Conservation (phyloP, 495 filamentous ascomycete genomes). For the Aspergillus baeticus region DNA sequence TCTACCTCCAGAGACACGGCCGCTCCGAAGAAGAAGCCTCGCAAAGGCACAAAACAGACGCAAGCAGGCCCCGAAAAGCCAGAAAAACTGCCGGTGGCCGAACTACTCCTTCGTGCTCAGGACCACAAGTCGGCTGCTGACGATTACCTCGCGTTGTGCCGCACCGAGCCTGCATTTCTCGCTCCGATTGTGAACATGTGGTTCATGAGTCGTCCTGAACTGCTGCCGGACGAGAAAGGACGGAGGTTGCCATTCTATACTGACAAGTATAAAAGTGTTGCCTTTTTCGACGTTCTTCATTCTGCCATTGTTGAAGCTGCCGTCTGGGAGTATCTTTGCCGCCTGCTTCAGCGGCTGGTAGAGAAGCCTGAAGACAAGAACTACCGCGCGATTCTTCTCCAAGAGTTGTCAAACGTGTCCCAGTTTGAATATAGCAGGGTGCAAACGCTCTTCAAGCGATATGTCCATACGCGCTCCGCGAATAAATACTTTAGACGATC, state of each 20-base stretch:
- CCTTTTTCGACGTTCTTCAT: conserved; percentile 35
- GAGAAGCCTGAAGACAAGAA: conserved; percentile 17
- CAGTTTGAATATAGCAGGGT: conserved; percentile 34
- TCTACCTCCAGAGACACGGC: conserved; percentile 14
- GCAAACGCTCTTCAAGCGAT: conserved; percentile 27
- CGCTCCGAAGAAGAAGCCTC: conserved; percentile 8
- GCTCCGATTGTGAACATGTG: conserved; percentile 26
- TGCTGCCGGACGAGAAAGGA: conserved; percentile 35
- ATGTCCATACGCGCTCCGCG: conserved; percentile 23
- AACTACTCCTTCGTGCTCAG: conserved; percentile 14
- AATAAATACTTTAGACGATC: conserved; percentile 33
- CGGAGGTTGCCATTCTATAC: conserved; percentile 21
- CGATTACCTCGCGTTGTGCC: conserved; percentile 24
- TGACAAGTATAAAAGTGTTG: conserved; percentile 31
- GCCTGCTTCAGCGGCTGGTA: conserved; percentile 27
- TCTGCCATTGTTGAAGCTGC: conserved; percentile 23
- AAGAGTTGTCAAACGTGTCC: conserved; percentile 37
- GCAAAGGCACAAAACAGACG: conserved; percentile 17
- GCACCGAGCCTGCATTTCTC: conserved; percentile 31
- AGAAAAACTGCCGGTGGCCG: not conserved
- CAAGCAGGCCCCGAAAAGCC: not conserved
- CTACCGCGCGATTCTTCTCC: conserved; percentile 25
- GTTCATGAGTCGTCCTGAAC: conserved; percentile 32
- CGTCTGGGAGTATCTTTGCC: conserved; percentile 35
- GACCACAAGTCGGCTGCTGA: conserved; percentile 20